Conservation (phyloP, 2,329 filamentous ascomycete genomes). For the Cercospora sp. region DNA sequence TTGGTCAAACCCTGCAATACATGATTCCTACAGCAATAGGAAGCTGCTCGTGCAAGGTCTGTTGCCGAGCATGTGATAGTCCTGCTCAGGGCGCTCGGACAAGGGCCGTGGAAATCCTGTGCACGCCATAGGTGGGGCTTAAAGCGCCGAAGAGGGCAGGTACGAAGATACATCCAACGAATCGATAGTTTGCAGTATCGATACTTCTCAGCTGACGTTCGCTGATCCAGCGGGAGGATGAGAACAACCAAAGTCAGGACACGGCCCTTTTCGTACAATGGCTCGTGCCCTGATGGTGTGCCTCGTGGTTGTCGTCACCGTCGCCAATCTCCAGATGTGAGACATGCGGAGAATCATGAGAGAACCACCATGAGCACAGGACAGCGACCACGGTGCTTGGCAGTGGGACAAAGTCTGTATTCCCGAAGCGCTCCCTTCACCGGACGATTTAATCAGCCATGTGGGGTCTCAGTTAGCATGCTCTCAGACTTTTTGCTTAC, state of each 20-base stretch:
- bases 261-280: neutral
- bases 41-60: neutral
- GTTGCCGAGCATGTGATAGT: constrained; percentile 4
- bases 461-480: constrained; percentile 15
- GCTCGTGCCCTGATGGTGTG: neutral
- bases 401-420: neutral
- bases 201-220: constrained; percentile 11
- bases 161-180: constrained; percentile 5
- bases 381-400: neutral
- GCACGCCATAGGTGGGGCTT: constrained; percentile 1
- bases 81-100: neutral
- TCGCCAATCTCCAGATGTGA: neutral
- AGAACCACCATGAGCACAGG: neutral
- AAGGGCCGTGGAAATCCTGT: constrained; percentile 1
- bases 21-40: neutral
- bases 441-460: constrained; percentile 9
- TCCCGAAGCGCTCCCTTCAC: neutral
- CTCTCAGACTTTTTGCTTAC: neutral
- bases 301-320: neutral
- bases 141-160: constrained; percentile 12
- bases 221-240: neutral
- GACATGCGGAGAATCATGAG: constrained; percentile 5
- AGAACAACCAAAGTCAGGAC: constrained; percentile 14
- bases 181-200: neutral
- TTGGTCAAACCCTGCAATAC: neutral